Evolutionary conservation across 108 stramenopile genomes (phyloP).

Genomic region (Cyclostephanos tholiformis): DNA sequence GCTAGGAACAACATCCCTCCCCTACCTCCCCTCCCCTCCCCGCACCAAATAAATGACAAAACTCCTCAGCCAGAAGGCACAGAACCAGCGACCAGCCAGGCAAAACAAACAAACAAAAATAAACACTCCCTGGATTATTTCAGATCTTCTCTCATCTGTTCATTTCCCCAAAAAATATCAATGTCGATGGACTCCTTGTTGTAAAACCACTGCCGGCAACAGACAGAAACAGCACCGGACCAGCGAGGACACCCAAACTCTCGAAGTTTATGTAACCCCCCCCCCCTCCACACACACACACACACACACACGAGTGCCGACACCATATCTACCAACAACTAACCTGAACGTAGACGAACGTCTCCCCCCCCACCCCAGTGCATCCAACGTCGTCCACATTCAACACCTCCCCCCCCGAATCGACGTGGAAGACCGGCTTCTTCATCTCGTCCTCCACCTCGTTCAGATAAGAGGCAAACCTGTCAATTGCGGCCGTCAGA

Average conservation of each 20-base stretch:
- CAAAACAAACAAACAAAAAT: no score
- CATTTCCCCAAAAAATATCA: neutral
- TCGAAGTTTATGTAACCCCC: neutral
- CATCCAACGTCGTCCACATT: constrained; percentile 60
- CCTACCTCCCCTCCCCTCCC: no score
- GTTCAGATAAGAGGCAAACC: constrained; percentile 74
- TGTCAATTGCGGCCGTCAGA: constrained; percentile 75
- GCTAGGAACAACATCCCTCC: no score
- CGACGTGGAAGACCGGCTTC: constrained; percentile 84
- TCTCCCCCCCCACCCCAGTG: constrained; percentile 64
- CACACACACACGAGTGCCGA: neutral
- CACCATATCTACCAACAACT: constrained; percentile 21
- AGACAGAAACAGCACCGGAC: neutral
- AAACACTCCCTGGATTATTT: neutral
- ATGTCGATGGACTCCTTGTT: neutral
- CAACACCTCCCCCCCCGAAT: constrained; percentile 65
- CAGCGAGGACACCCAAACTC: neutral
- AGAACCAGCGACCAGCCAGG: neutral
- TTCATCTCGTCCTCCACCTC: constrained; percentile 84
- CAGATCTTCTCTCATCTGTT: neutral
- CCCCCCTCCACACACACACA: neutral
- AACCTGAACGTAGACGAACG: constrained; percentile 85
- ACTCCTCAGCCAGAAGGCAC: no score
- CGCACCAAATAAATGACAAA: no score
- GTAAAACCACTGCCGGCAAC: neutral